A percentile compares a stretch with the other conserved stretches of the same genome.
Evolutionary conservation across 768 basidiomycete species (phyloP).

Genomic region (Calvatia gigantea): DNA sequence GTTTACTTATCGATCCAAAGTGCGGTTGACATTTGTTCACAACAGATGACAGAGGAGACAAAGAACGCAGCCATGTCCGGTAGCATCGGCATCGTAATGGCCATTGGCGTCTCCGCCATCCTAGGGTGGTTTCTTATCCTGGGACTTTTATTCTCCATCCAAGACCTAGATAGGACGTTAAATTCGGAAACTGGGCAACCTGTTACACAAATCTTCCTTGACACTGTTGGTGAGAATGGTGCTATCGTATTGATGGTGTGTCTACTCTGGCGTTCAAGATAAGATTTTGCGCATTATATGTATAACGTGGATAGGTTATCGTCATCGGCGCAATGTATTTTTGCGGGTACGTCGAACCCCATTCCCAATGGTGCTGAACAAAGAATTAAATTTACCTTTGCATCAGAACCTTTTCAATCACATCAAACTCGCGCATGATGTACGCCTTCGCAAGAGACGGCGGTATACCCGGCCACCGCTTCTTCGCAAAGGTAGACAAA

Average conservation of each 20-base stretch:
- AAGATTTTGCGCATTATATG: not conserved
- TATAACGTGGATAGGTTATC: slow-evolving; percentile 38
- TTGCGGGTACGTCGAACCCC: slow-evolving; percentile 49
- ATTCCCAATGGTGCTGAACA: not conserved
- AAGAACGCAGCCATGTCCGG: slow-evolving; percentile 66
- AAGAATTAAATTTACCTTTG: not conserved
- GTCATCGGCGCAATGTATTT: slow-evolving; percentile 73
- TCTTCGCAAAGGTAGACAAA: slow-evolving; percentile 60
- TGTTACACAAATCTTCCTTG: slow-evolving; percentile 75
- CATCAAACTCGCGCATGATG: slow-evolving; percentile 81
- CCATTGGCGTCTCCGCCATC: slow-evolving; percentile 67
- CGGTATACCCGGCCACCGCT: slow-evolving; percentile 63
- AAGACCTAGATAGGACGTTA: slow-evolving; percentile 58
- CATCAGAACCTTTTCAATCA: slow-evolving; percentile 72
- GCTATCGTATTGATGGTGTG: slow-evolving; percentile 71
- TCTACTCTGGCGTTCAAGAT: not conserved
- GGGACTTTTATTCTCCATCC: slow-evolving; percentile 73
- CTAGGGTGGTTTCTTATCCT: slow-evolving; percentile 76
- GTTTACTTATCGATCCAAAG: slow-evolving; percentile 1
- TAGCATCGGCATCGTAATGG: slow-evolving; percentile 63
- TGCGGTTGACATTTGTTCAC: not conserved
- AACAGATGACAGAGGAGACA: slow-evolving; percentile 77
- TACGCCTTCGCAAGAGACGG: slow-evolving; percentile 78
- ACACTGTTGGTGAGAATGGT: slow-evolving; percentile 70
- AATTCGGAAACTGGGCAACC: slow-evolving; percentile 58